A percentile compares a stretch with the other conserved stretches of the same genome.
These are phyloP conservation scores for Boeremia lycopersici DNA, from an alignment of 2,329 filamentous ascomycete genomes.

Conservation along the genomic window DNA sequence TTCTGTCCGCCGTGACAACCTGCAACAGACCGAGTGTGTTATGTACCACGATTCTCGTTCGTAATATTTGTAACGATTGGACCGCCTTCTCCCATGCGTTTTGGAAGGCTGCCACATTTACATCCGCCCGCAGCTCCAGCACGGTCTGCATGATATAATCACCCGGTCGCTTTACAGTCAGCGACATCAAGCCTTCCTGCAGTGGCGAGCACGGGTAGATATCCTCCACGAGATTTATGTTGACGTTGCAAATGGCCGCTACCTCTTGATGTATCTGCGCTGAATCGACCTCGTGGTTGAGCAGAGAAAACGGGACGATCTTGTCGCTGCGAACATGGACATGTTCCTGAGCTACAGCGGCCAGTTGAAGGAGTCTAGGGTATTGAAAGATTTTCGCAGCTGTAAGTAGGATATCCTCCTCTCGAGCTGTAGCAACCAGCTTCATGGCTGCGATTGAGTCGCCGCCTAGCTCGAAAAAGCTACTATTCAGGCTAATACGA, in stretches of 20 bases:
- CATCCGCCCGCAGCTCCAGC: not conserved
- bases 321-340: no score
- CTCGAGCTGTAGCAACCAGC: conserved; percentile 10
- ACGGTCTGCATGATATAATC: not conserved
- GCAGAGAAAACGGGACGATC: not conserved
- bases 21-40: not conserved
- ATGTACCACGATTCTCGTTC: conserved; percentile 5
- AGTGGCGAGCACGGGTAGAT: conserved; percentile 14
- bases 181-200: conserved; percentile 47
- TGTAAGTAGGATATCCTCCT: conserved; percentile 8
- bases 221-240: not conserved
- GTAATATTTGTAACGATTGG: not conserved
- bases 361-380: conserved; percentile 4
- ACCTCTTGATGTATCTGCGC: not conserved
- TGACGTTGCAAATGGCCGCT: not conserved
- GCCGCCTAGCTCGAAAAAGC: conserved; percentile 23
- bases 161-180: not conserved
- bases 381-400: conserved; percentile 15
- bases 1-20: not conserved
- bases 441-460: conserved; percentile 22
- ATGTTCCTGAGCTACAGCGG: not conserved
- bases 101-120: not conserved
- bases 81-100: not conserved
- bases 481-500: no score
- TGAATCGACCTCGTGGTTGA: not conserved